Evolutionary conservation across 2,329 filamentous ascomycete species (phyloP).

Genomic region (Aspergillus udagawae): DNA sequence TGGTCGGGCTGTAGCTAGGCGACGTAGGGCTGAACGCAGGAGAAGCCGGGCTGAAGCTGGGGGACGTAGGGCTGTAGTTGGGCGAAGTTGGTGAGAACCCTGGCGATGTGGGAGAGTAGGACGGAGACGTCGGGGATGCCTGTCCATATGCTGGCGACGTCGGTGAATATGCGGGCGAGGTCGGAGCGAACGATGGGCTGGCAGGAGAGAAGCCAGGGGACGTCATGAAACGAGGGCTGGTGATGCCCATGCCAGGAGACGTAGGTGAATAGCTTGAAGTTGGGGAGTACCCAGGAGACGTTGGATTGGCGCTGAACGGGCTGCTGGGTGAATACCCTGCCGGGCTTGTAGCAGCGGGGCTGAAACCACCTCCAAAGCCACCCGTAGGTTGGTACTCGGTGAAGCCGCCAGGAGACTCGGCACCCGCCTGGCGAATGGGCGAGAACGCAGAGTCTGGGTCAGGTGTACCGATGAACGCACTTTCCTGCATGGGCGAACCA

Average conservation of each 20-base stretch:
- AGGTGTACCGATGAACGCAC: slow-evolving; percentile 58
- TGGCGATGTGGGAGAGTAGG: slow-evolving; percentile 53
- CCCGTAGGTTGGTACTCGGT: slow-evolving; percentile 65
- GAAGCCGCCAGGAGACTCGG: slow-evolving; percentile 55
- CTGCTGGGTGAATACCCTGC: slow-evolving; percentile 62
- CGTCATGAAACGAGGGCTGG: slow-evolving; percentile 53
- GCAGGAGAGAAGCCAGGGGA: slow-evolving; percentile 53
- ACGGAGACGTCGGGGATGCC: slow-evolving; percentile 60
- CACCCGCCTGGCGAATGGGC: slow-evolving; percentile 68
- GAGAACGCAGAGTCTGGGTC: slow-evolving; percentile 63
- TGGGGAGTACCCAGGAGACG: slow-evolving; percentile 65
- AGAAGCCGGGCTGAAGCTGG: slow-evolving; percentile 51
- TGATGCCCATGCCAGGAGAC: slow-evolving; percentile 61
- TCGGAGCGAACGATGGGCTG: slow-evolving; percentile 52
- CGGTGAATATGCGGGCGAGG: slow-evolving; percentile 67
- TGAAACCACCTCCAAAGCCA: slow-evolving; percentile 59
- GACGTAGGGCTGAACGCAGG: slow-evolving; percentile 55
- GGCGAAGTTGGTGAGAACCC: slow-evolving; percentile 57
- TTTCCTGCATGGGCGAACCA: slow-evolving; percentile 60
- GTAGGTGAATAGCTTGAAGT: slow-evolving; percentile 67
- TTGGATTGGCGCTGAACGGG: slow-evolving; percentile 70
- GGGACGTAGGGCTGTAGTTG: slow-evolving; percentile 58
- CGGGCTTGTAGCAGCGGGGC: slow-evolving; percentile 66
- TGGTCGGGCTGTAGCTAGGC: slow-evolving; percentile 56
- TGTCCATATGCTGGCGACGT: slow-evolving; percentile 67